A percentile compares a stretch with the other conserved stretches of the same genome.
Evolutionary conservation across 2,329 filamentous ascomycete species (phyloP).

Genomic region (Calonectria naviculata): DNA sequence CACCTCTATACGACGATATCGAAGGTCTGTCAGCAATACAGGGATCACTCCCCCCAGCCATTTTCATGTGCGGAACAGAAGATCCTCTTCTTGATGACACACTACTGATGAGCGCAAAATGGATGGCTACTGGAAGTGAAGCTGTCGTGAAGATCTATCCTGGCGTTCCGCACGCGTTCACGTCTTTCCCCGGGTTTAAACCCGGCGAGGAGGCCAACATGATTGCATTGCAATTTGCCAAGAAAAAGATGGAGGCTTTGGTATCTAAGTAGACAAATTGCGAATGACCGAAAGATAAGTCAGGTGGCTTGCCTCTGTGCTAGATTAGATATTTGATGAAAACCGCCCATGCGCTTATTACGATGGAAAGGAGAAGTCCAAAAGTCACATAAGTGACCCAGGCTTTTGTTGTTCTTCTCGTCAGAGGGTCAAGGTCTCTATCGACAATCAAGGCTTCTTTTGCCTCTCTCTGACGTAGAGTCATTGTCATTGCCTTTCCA

Average conservation of each 20-base stretch:
- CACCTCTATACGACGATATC: background rate
- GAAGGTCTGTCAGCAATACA: background rate
- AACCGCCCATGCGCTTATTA: slow-evolving; percentile 28
- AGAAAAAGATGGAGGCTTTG: background rate
- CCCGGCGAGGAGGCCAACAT: background rate
- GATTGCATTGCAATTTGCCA: background rate
- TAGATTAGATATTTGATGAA: slow-evolving; percentile 36
- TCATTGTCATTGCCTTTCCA: slow-evolving; percentile 36
- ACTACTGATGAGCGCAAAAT: background rate
- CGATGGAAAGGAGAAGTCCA: slow-evolving; percentile 23
- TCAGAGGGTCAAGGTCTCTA: slow-evolving; percentile 29
- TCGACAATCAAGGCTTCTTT: slow-evolving; percentile 27
- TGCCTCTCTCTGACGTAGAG: slow-evolving; percentile 25
- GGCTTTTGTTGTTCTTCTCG: slow-evolving; percentile 24
- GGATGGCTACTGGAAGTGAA: background rate
- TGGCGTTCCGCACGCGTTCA: background rate
- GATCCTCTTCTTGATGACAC: background rate
- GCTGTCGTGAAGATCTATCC: background rate
- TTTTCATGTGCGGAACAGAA: background rate
- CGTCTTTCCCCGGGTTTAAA: background rate
- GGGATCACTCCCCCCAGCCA: background rate
- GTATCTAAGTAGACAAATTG: background rate
- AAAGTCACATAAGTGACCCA: slow-evolving; percentile 25
- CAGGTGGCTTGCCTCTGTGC: too few relatives aligned
- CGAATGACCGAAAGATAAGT: background rate